phyloP scores from a whole-genome alignment of 2,329 filamentous ascomycete species.

The Pseudogymnoascus sp. region DNA sequence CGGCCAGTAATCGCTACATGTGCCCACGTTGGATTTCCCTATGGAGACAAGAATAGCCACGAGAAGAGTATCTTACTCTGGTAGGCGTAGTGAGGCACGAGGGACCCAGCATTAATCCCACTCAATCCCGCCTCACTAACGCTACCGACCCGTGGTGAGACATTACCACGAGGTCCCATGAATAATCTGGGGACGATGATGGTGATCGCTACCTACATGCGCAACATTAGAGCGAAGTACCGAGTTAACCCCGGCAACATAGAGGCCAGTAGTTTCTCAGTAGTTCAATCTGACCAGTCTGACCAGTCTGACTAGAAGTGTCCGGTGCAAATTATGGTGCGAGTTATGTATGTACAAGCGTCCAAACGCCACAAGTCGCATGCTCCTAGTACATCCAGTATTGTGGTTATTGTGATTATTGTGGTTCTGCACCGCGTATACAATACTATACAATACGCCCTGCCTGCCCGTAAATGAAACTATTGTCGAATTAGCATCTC shows the following conservation, averaged over 20 bases:
- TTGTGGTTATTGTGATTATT: too few relatives aligned
- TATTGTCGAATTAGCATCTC: neutral
- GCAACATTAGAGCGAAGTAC: neutral
- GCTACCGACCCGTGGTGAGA: slow-evolving; percentile 3
- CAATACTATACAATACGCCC: too few relatives aligned
- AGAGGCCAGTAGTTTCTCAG: neutral
- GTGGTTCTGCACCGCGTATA: neutral
- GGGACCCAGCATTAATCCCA: neutral
- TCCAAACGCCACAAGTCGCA: slow-evolving; percentile 6
- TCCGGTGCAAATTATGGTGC: too few relatives aligned
- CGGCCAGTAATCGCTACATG: neutral
- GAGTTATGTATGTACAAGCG: neutral
- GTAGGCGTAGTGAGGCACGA: slow-evolving; percentile 2
- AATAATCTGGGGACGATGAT: slow-evolving; percentile 6
- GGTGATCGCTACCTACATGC: neutral
- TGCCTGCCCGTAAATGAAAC: neutral
- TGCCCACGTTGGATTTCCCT: neutral
- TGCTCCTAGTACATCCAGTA: neutral
- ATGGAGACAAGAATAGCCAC: neutral
- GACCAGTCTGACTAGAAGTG: neutral
- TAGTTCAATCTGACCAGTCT: neutral
- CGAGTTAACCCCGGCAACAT: neutral
- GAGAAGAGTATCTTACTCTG: neutral
- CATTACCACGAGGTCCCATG: slow-evolving; percentile 1
- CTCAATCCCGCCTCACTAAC: slow-evolving; percentile 4